phyloP scores from a whole-genome alignment of 2,329 filamentous ascomycete genomes.

The Fonsecaea nubica region DNA sequence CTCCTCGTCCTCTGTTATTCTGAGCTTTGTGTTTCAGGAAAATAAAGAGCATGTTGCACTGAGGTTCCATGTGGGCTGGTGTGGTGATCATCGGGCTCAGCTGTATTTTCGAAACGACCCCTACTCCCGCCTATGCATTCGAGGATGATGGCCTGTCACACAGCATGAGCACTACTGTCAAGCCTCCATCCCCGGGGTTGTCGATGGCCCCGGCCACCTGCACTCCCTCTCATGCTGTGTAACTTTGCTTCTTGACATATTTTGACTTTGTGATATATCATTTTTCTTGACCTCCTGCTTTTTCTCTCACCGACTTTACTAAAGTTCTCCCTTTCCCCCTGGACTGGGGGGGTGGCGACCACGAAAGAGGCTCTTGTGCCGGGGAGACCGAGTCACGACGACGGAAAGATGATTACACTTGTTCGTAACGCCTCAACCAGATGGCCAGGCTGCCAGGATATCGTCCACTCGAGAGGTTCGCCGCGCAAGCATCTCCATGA shows the following conservation, averaged over 20 bases:
- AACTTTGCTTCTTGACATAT: constrained; percentile 17
- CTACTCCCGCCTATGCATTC: constrained; percentile 15
- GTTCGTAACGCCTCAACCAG: background rate
- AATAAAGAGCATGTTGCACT: background rate
- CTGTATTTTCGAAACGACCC: constrained; percentile 17
- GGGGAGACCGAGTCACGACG: background rate
- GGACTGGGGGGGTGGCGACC: background rate
- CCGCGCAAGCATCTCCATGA: constrained; percentile 1
- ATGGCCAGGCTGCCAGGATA: constrained; percentile 7
- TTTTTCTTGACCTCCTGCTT: constrained; percentile 4
- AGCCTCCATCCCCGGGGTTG: constrained; percentile 32
- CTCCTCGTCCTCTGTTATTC: constrained; percentile 6
- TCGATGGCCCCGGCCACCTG: constrained; percentile 12
- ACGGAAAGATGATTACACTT: constrained; percentile 11
- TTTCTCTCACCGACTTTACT: constrained; percentile 30
- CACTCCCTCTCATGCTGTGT: constrained; percentile 15
- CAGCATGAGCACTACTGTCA: constrained; percentile 25
- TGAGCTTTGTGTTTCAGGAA: background rate
- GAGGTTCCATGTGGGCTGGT: background rate
- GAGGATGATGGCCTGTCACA: constrained; percentile 23
- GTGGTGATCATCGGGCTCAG: background rate
- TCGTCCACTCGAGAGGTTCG: constrained; percentile 4
- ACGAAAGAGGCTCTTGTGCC: background rate
- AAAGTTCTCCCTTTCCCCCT: background rate
- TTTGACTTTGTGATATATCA: constrained; percentile 11